Conservation (phyloP, 352 stramenopile genomes). For the Achlya hypogyna region DNA sequence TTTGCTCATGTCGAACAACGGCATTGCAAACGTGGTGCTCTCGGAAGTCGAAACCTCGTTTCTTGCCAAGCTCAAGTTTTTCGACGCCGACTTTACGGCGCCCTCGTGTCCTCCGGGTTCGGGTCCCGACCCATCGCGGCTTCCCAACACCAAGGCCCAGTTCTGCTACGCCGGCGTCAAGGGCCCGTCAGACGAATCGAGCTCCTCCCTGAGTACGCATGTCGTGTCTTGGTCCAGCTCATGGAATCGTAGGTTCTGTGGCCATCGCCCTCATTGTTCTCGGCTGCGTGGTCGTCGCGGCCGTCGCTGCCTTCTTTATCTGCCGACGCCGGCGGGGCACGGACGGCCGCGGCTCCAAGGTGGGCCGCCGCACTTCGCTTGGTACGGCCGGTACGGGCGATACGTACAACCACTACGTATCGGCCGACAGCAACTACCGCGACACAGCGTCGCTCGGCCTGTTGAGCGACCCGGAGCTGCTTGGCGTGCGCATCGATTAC, state of each 20-base stretch:
- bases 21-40: constrained; percentile 50
- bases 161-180: constrained; percentile 15
- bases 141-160: background rate
- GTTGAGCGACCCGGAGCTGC: constrained; percentile 52
- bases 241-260: constrained; percentile 20
- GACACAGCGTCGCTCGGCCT: constrained; percentile 43
- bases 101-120: constrained; percentile 16
- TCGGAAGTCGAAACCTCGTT: constrained; percentile 29
- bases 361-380: background rate
- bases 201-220: constrained; percentile 13
- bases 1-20: constrained; percentile 36
- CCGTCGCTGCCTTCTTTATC: constrained; percentile 31
- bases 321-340: constrained; percentile 24
- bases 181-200: background rate
- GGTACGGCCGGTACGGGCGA: constrained; percentile 21
- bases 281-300: constrained; percentile 31
- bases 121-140: background rate
- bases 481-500: constrained; percentile 50
- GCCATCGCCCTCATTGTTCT: constrained; percentile 34
- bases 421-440: constrained; percentile 24
- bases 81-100: constrained; percentile 38
- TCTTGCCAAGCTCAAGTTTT: constrained; percentile 33
- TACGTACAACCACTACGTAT: constrained; percentile 24
- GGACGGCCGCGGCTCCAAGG: background rate
- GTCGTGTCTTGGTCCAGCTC: constrained; percentile 22